Percentiles rank a stretch among this genome's conserved stretches.
phyloP scores from a whole-genome alignment of 176 grass and related monocot species.

The Phyllostachys edulis region DNA sequence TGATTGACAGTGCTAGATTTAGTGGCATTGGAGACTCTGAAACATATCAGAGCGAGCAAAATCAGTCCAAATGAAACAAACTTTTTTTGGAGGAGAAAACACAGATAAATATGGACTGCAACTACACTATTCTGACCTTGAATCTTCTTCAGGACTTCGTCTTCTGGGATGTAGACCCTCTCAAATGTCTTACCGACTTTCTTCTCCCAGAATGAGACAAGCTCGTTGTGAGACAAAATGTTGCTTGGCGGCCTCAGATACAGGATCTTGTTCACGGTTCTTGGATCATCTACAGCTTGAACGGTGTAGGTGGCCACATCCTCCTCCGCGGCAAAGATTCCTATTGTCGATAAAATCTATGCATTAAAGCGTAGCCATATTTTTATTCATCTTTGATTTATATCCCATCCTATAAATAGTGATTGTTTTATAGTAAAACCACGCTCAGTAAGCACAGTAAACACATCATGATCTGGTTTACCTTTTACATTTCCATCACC shows the following conservation, averaged over 20 bases:
- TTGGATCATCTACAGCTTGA: constrained; percentile 60
- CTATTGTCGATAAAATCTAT: constrained; percentile 21
- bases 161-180: constrained; percentile 50
- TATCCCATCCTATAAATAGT: background rate
- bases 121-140: constrained; percentile 25
- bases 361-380: background rate
- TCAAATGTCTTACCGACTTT: constrained; percentile 45
- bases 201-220: constrained; percentile 66
- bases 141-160: constrained; percentile 47
- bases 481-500: constrained; percentile 60
- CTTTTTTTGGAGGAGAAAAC: background rate
- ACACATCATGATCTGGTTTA: constrained; percentile 11
- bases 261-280: constrained; percentile 60
- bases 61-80: background rate
- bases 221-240: constrained; percentile 51
- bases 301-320: constrained; percentile 57
- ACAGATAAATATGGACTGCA: background rate
- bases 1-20: constrained; percentile 40
- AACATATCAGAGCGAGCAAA: background rate
- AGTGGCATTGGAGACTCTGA: constrained; percentile 32
- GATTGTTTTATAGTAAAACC: background rate
- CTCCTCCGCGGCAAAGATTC: constrained; percentile 38
- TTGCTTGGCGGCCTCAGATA: constrained; percentile 53
- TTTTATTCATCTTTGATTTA: background rate
- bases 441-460: background rate